phyloP scores from a whole-genome alignment of 768 basidiomycete genomes.

The Trametes elegans region DNA sequence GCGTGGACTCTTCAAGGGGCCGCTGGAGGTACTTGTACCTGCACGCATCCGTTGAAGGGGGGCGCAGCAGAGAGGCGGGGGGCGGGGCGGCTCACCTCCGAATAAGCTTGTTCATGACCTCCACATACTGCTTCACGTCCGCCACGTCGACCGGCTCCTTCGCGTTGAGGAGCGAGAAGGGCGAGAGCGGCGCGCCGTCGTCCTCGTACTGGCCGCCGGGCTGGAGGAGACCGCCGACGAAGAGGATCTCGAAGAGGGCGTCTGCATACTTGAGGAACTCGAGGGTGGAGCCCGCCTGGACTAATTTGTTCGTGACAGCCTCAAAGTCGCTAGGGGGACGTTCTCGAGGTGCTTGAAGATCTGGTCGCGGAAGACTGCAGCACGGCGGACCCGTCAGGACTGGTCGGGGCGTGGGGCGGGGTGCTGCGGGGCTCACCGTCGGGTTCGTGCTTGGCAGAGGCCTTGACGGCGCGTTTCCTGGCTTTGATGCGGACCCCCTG shows the following conservation, averaged over 20 bases:
- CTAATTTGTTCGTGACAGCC: constrained; percentile 74
- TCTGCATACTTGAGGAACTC: constrained; percentile 98
- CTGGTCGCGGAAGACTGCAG: constrained; percentile 90
- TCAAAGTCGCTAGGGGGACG: constrained; percentile 82
- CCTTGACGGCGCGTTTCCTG: constrained; percentile 90
- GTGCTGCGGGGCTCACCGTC: constrained; percentile 41
- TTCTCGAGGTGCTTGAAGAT: constrained; percentile 90
- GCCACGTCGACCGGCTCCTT: constrained; percentile 75
- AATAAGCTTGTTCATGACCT: constrained; percentile 94
- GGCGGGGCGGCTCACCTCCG: constrained; percentile 64
- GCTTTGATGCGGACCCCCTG: constrained; percentile 93
- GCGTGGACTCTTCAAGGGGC: constrained; percentile 83
- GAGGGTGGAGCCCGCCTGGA: constrained; percentile 89
- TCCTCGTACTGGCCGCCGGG: constrained; percentile 93
- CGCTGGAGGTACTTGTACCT: constrained; percentile 99
- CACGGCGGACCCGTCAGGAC: constrained; percentile 5
- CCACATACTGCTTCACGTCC: constrained; percentile 90
- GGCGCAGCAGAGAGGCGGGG: not conserved
- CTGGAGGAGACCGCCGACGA: constrained; percentile 94
- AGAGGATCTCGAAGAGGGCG: constrained; percentile 91
- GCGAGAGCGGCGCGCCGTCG: constrained; percentile 78
- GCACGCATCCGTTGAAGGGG: constrained; percentile 12
- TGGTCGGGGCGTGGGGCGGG: constrained; percentile 6
- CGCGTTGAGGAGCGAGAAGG: constrained; percentile 86
- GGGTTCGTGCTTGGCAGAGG: constrained; percentile 92